Conservation (phyloP, 2,329 filamentous ascomycete species). For the Chaetomiaceae sp. region DNA sequence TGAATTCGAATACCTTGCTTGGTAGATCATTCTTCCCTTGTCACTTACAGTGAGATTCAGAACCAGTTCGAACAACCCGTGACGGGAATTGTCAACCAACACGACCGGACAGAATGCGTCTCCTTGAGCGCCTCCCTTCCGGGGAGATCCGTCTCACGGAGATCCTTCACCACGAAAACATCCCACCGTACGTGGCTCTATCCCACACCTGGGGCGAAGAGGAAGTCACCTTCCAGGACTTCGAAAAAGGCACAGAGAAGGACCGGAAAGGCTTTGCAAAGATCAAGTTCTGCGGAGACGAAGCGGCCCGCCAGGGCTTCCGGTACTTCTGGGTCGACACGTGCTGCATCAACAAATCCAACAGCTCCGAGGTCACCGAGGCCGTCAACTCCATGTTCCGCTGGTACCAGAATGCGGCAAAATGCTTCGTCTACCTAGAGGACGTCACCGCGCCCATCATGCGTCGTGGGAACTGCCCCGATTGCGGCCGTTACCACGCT, state of each 20-base stretch:
- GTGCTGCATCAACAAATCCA: slow-evolving; percentile 5
- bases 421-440: neutral
- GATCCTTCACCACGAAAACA: neutral
- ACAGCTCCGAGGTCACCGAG: neutral
- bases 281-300: neutral
- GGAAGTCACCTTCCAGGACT: neutral
- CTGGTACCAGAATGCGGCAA: neutral
- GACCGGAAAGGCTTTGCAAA: neutral
- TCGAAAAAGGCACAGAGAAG: neutral
- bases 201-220: slow-evolving; percentile 7
- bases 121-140: no score
- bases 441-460: neutral
- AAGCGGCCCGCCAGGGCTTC: neutral
- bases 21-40: no score
- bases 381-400: slow-evolving; percentile 9
- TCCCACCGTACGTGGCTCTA: neutral
- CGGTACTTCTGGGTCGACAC: slow-evolving; percentile 1
- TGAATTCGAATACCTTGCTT: no score
- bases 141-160: no score
- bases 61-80: no score
- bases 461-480: no score
- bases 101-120: no score
- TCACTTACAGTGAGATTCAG: no score
- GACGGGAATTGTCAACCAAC: no score
- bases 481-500: no score